Conservation (phyloP, 129 eudicot genomes). For the Flaveria bidentis region DNA sequence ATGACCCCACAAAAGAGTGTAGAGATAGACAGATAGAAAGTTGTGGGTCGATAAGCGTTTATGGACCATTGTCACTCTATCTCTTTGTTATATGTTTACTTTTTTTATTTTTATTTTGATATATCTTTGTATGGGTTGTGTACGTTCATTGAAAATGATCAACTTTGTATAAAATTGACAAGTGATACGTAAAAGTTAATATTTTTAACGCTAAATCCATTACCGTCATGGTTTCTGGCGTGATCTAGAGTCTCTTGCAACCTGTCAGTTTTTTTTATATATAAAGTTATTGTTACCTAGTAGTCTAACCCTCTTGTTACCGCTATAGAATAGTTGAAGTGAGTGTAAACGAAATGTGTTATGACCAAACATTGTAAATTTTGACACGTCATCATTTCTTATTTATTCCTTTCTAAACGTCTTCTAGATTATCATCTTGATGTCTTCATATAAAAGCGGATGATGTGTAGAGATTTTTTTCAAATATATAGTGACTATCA, state of each 20-base stretch:
- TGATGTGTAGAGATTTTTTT: background rate
- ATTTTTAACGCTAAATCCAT: background rate
- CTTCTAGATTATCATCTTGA: background rate
- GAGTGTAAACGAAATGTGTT: too few species aligned
- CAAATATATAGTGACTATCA: too few species aligned
- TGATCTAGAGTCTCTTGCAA: too few species aligned
- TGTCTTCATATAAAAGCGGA: background rate
- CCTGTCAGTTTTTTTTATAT: too few species aligned
- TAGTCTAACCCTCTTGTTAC: too few species aligned
- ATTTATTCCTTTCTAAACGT: background rate
- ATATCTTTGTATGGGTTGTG: background rate
- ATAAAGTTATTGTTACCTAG: too few species aligned
- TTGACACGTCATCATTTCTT: too few species aligned
- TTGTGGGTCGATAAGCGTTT: background rate
- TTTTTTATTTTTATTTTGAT: background rate
- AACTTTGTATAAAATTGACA: background rate
- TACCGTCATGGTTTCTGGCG: too few species aligned
- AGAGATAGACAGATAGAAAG: background rate
- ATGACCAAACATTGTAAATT: too few species aligned
- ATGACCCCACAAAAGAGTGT: conserved; percentile 2
- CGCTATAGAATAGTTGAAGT: too few species aligned
- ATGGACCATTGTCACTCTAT: conserved; percentile 32
- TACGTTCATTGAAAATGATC: too few species aligned
- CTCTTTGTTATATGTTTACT: background rate
- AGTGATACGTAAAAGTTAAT: background rate